These are phyloP conservation scores for Pyropia yezoensis DNA, from an alignment of 23 red algal species.

Conservation along the genomic window DNA sequence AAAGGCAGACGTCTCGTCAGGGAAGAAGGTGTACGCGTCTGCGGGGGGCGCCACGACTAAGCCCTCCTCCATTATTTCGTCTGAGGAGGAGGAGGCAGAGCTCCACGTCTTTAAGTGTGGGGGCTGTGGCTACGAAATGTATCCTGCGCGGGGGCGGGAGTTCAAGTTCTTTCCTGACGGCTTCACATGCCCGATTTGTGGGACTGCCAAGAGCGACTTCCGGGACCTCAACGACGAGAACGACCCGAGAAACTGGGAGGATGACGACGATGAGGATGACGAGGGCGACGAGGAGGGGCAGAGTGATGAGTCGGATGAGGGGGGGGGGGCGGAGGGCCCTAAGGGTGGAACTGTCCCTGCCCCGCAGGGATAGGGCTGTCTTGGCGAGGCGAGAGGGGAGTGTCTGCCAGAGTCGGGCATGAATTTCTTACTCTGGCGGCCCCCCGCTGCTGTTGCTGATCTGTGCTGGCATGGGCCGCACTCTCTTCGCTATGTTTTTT, in stretches of 20 bases:
- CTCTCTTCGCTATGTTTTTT: too few relatives aligned
- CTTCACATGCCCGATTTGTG: conserved; percentile 93
- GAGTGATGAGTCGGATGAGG: too few relatives aligned
- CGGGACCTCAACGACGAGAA: conserved; percentile 91
- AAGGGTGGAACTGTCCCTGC: not conserved
- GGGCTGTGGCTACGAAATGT: conserved; percentile 90
- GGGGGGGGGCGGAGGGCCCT: not conserved
- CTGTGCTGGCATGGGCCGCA: too few relatives aligned
- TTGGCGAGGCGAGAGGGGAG: too few relatives aligned
- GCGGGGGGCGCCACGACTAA: conserved; percentile 10
- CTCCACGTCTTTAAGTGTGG: conserved; percentile 95
- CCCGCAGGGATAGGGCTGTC: too few relatives aligned
- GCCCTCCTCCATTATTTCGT: conserved; percentile 24
- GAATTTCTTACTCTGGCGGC: too few relatives aligned
- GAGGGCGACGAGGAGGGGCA: conserved; percentile 14
- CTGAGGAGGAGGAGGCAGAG: conserved; percentile 54
- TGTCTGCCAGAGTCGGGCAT: too few relatives aligned
- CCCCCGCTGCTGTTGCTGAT: too few relatives aligned
- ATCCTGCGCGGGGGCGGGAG: conserved; percentile 79
- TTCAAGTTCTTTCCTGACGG: conserved; percentile 90
- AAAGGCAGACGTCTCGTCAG: conserved; percentile 17
- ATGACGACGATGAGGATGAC: conserved; percentile 60
- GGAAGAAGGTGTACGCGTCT: conserved; percentile 15
- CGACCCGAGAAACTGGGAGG: conserved; percentile 82
- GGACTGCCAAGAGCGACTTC: conserved; percentile 73